Evolutionary conservation across 768 basidiomycete species (phyloP), one percentile per base, ranked within the genome.

Genomic region (Boletellus emodensis): DNA sequence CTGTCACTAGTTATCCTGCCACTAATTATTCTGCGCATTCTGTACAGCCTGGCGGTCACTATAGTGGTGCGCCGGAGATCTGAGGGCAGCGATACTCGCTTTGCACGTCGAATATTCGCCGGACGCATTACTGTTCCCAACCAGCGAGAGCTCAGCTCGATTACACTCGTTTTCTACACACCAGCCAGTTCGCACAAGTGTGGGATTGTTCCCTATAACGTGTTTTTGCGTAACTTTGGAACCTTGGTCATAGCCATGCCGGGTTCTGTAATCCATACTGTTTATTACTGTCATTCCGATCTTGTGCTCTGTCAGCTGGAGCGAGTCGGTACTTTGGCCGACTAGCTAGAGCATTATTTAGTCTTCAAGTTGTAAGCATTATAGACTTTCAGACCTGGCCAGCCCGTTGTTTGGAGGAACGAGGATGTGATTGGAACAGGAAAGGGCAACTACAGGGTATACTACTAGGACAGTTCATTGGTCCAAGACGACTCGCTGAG

Each of bases 11-110:
- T n/a, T 55, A 62, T 20, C 28, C 41, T 20, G 15, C 40, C 17
- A 10, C 54, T 26, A 48, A 43, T n/a, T 55, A 66, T 20, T 48
- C 66, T 35, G 20, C 26, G 1, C 17, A 56, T 26, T 38, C 47
- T 5, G 4, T 38, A 1, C 61, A 44, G 11, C 47, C 65, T 1
- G 45, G 56, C 11, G 61, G 53, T 28, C 46, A 56, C 22, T 68
- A 69, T 36, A 60, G 39, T 34, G 63, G 68, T 3, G 37, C 30
- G 15, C 66, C 66, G 6, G 66, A 69, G 37, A 24, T 68, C 17
- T 68, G 36, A 57, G 30, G 28, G 33, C 8, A 9, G 14, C 8
- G 2, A 20, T 42, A 10, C 3, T 51, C 14, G n/a, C 24, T 34
- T 26, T 6, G 32, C 7, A 22, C 8, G 14, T 43, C 30, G 6